These are phyloP conservation scores for Gymnopilus junonius DNA, from an alignment of 768 basidiomycete species.

Conservation along the genomic window DNA sequence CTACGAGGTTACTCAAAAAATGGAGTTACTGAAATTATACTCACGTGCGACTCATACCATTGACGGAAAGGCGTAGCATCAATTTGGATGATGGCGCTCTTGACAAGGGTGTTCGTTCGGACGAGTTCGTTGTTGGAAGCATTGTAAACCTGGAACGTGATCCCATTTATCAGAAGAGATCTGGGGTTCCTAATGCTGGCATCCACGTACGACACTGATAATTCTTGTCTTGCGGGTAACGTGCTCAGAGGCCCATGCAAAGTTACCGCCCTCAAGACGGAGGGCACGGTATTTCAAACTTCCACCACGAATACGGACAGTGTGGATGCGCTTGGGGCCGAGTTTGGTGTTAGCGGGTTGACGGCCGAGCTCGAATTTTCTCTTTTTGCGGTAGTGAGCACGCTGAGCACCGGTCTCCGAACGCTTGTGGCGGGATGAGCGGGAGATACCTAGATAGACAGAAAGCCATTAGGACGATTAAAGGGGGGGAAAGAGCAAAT, in stretches of 20 bases:
- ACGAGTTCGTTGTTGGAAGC: conserved; percentile 99
- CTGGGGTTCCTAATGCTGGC: not conserved
- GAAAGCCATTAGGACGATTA: conserved; percentile 15
- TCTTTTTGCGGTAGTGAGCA: conserved; percentile 99
- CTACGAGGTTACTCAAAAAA: not conserved
- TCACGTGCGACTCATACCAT: conserved; percentile 98
- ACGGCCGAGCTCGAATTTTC: conserved; percentile 99
- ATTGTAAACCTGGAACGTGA: conserved; percentile 81
- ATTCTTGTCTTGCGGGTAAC: conserved; percentile 95
- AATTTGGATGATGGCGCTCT: conserved; percentile 94
- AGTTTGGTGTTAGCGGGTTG: conserved; percentile 98
- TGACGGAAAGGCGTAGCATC: conserved; percentile 99
- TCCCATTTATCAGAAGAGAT: not conserved
- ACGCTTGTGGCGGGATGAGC: conserved; percentile 97
- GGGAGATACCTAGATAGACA: conserved; percentile 81
- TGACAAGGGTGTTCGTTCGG: conserved; percentile 99
- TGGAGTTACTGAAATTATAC: conserved; percentile 62
- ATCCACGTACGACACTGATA: conserved; percentile 86
- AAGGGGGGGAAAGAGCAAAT: conserved; percentile 21
- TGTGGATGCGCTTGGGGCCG: conserved; percentile 93
- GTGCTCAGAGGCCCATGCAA: conserved; percentile 97
- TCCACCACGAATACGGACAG: conserved; percentile 94
- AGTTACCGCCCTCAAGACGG: conserved; percentile 96
- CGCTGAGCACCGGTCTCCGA: conserved; percentile 91
- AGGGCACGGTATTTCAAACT: conserved; percentile 96